phyloP scores from a whole-genome alignment of 345 rosid genomes.

The Geranium rotundifolium region DNA sequence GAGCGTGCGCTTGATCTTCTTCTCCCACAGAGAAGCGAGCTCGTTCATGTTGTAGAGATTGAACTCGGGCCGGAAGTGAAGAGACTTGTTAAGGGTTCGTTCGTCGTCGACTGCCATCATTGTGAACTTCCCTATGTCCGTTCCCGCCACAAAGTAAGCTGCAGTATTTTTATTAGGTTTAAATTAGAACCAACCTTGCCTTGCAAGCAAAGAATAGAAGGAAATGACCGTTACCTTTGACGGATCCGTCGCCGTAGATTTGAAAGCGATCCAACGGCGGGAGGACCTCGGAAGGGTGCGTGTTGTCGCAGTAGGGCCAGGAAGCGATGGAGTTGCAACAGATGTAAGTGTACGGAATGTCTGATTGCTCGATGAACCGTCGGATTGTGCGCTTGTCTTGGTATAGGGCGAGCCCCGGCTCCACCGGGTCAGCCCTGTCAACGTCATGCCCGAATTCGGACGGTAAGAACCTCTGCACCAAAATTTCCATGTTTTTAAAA shows the following conservation, averaged over 20 bases:
- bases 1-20: constrained; percentile 41
- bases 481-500: too few relatives aligned
- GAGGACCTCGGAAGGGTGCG: constrained; percentile 45
- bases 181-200: too few relatives aligned
- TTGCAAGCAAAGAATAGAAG: too few relatives aligned
- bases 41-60: constrained; percentile 52
- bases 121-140: constrained; percentile 61
- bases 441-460: constrained; percentile 76
- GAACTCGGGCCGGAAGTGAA: constrained; percentile 49
- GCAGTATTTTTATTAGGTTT: constrained; percentile 4
- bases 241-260: constrained; percentile 60
- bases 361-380: constrained; percentile 27
- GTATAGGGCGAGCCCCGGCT: constrained; percentile 50
- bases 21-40: constrained; percentile 64
- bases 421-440: constrained; percentile 50
- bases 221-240: constrained; percentile 33
- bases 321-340: constrained; percentile 76
- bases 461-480: constrained; percentile 50
- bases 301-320: constrained; percentile 62
- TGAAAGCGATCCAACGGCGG: constrained; percentile 55
- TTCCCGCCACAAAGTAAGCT: constrained; percentile 69
- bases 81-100: constrained; percentile 36
- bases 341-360: constrained; percentile 44
- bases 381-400: constrained; percentile 35
- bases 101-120: constrained; percentile 45